These are phyloP conservation scores for Pseudophaeomoniella oleicola DNA, from an alignment of 2,329 filamentous ascomycete species.

Conservation along the genomic window DNA sequence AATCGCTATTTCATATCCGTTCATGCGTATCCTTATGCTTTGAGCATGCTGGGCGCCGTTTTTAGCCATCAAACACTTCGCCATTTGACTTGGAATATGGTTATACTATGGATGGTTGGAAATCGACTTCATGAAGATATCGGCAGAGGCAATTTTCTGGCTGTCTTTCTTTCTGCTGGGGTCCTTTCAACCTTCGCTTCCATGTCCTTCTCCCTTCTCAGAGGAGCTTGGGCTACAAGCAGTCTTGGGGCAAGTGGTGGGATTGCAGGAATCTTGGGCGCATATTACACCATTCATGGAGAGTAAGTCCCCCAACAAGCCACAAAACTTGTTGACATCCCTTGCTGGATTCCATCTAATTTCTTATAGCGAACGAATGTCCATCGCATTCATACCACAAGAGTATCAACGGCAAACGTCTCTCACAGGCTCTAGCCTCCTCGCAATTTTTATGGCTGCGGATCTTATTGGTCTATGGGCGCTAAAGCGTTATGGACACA, in stretches of 20 bases:
- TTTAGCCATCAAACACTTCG: conserved; percentile 41
- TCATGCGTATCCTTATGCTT: conserved; percentile 36
- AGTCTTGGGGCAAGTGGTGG: conserved; percentile 38
- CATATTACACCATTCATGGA: conserved; percentile 32
- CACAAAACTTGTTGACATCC: not conserved
- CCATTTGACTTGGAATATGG: conserved; percentile 40
- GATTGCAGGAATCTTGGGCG: conserved; percentile 33
- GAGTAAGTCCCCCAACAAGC: conserved; percentile 24
- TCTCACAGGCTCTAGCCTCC: not conserved
- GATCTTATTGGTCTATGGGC: not conserved
- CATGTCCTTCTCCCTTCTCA: conserved; percentile 28
- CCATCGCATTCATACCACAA: not conserved
- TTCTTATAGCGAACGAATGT: not conserved
- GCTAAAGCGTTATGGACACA: not conserved
- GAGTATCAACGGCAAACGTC: not conserved
- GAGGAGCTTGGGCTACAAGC: conserved; percentile 26
- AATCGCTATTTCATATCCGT: conserved; percentile 42
- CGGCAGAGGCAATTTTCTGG: conserved; percentile 39
- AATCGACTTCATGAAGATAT: conserved; percentile 40
- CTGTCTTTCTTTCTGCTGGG: conserved; percentile 35
- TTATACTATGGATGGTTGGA: conserved; percentile 39
- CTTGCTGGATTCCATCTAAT: conserved; percentile 2
- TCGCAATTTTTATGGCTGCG: not conserved
- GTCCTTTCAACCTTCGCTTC: conserved; percentile 31
- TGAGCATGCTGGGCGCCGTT: conserved; percentile 36